These are phyloP conservation scores for Nakaseomyces kungkrabaensis DNA, from an alignment of 1,139 yeast genomes.

Conservation along the genomic window DNA sequence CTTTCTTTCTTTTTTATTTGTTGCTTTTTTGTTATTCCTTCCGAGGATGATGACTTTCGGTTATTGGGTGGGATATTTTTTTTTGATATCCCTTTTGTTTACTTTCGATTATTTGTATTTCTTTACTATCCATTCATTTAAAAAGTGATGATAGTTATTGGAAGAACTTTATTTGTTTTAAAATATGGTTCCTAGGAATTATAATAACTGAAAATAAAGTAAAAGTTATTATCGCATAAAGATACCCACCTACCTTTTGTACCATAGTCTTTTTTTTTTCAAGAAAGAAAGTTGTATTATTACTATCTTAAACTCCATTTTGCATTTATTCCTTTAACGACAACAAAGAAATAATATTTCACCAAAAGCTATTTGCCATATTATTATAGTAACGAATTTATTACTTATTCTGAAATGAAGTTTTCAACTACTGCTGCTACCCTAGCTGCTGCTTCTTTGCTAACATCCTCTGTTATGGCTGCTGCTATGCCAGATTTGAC, in stretches of 20 bases:
- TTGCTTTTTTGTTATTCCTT: too few relatives aligned
- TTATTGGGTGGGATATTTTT: too few relatives aligned
- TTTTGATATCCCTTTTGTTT: neutral
- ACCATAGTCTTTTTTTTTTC: neutral
- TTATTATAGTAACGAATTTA: neutral
- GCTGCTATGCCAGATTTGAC: conserved; percentile 23
- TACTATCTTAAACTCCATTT: neutral
- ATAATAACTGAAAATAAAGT: too few relatives aligned
- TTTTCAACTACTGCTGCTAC: conserved; percentile 27
- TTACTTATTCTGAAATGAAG: conserved; percentile 26
- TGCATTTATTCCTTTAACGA: neutral
- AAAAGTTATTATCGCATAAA: neutral
- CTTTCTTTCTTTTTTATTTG: neutral
- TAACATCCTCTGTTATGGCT: conserved; percentile 11
- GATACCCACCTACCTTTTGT: neutral
- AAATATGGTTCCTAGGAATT: too few relatives aligned
- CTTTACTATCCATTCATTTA: neutral
- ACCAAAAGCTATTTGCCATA: neutral
- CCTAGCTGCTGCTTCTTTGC: conserved; percentile 9
- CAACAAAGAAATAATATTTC: neutral
- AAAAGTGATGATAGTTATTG: neutral
- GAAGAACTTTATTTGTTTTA: too few relatives aligned
- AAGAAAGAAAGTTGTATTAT: neutral
- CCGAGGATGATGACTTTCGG: too few relatives aligned
- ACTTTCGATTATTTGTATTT: neutral